Evolutionary conservation across 768 basidiomycete species (phyloP).

Genomic region (Russula brevipes): DNA sequence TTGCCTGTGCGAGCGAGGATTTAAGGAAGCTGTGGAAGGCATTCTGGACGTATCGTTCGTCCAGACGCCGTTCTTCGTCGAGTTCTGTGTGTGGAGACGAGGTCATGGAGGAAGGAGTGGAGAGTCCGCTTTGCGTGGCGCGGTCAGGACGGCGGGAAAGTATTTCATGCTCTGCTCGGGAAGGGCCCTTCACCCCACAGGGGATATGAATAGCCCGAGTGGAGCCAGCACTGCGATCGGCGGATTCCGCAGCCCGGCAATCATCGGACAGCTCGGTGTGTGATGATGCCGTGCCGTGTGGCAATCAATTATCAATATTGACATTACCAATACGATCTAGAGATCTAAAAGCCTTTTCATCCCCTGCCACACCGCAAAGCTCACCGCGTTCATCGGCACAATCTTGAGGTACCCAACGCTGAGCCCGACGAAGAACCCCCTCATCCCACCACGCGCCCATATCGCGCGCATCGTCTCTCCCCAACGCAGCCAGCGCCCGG

Average conservation of each 20-base stretch:
- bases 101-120: not conserved
- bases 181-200: no score
- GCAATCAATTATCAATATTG: no score
- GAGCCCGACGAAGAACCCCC: slow-evolving; percentile 89
- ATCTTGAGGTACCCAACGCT: slow-evolving; percentile 92
- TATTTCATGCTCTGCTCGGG: no score
- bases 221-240: no score
- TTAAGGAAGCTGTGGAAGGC: slow-evolving; percentile 80
- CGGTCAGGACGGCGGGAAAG: no score
- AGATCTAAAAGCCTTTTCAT: slow-evolving; percentile 49
- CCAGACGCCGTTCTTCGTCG: slow-evolving; percentile 37
- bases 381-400: slow-evolving; percentile 92
- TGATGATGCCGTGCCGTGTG: no score
- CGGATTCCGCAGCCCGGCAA: no score
- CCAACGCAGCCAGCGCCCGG: slow-evolving; percentile 74
- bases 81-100: slow-evolving; percentile 22
- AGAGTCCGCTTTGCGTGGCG: not conserved
- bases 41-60: slow-evolving; percentile 66
- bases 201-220: no score
- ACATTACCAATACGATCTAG: slow-evolving; percentile 24
- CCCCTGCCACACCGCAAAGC: slow-evolving; percentile 86
- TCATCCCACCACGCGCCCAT: slow-evolving; percentile 65
- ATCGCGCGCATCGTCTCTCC: slow-evolving; percentile 69
- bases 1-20: slow-evolving; percentile 69
- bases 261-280: no score